Percentiles rank a stretch among this genome's conserved stretches.
Conservation (phyloP, 768 basidiomycete species). For the Mycena maculata region DNA sequence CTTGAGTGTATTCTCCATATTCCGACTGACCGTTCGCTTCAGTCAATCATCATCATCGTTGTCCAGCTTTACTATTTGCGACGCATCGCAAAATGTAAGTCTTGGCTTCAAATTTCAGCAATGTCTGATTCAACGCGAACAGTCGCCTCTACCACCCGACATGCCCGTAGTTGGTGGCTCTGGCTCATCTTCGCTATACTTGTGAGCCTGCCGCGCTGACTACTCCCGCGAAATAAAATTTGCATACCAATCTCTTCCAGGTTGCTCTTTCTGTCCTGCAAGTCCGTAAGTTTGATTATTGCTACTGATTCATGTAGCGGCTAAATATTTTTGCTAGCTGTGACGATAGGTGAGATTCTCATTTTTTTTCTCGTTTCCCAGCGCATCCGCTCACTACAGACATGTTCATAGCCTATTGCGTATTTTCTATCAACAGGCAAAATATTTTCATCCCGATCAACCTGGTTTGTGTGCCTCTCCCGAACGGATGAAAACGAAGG, state of each 20-base stretch:
- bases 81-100: conserved; percentile 28
- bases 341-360: conserved; percentile 8
- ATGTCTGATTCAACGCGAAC: neutral
- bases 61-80: conserved; percentile 30
- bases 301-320: no score
- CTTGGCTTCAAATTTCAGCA: neutral
- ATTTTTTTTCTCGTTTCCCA: neutral
- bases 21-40: neutral
- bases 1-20: neutral
- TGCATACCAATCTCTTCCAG: neutral
- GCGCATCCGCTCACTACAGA: no score
- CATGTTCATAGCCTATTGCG: conserved; percentile 24
- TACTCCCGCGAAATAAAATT: neutral
- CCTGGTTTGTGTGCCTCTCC: conserved; percentile 20
- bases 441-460: conserved; percentile 32
- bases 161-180: conserved; percentile 30
- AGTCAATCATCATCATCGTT: conserved; percentile 30
- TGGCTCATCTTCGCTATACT: conserved; percentile 22
- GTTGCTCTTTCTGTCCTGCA: conserved; percentile 24
- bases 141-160: conserved; percentile 30
- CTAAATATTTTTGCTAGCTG: conserved; percentile 13
- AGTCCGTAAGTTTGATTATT: conserved; percentile 27
- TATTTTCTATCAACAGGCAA: conserved; percentile 24
- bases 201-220: neutral
- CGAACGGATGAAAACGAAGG: neutral